Evolutionary conservation across 176 grass and related monocot genomes (phyloP), one percentile per base, ranked within the genome.

Genomic region (Otatea glauca): DNA sequence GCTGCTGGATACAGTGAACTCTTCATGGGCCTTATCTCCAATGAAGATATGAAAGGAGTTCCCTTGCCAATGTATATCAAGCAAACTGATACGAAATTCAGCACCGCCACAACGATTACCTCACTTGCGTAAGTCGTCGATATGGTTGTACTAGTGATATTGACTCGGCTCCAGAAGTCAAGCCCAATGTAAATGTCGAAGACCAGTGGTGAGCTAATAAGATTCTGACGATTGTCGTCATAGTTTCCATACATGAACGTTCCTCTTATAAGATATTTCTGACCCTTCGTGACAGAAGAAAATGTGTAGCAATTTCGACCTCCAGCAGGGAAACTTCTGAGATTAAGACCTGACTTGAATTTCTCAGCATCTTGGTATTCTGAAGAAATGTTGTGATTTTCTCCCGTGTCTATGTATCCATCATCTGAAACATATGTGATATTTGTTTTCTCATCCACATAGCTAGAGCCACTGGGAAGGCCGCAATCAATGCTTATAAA

Each of bases 401-500:
- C 12, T 10, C 35, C 85, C 85, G 73, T 61, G 47, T 87, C 37
- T 42, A 48, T 87, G 50, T 75, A 91, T 14, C 66, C 73, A 27
- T 72, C 34, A 10, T 91, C 85, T 4, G 89, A 87, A 6, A 61
- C 34, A 10, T 91, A 91, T 2, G 34, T 39, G 24, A 88, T 0
- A 13, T 34, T 29, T 45, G 75, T 91, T 4, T 18, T 34, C 6
- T 55, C 3, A 3, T 91, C 85, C 12, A 61, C 5, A 23, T 91
- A 91, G 42, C 43, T 87, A 0, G 55, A 49, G 27, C 53, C 68
- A 20, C 45, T 55, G 4, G 61, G 15, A 65, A 56, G 59, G 7
- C 89, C 89, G 4, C 89, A 91, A 25, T 89, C 88, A 1, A 89
- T 86, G 68, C 70, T 89, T 65, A 89, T 85, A 61, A 85, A 85